Evolutionary conservation across 2,329 filamentous ascomycete species (phyloP), one percentile per base, ranked within the genome.

Genomic region (Chaetomium strumarium): DNA sequence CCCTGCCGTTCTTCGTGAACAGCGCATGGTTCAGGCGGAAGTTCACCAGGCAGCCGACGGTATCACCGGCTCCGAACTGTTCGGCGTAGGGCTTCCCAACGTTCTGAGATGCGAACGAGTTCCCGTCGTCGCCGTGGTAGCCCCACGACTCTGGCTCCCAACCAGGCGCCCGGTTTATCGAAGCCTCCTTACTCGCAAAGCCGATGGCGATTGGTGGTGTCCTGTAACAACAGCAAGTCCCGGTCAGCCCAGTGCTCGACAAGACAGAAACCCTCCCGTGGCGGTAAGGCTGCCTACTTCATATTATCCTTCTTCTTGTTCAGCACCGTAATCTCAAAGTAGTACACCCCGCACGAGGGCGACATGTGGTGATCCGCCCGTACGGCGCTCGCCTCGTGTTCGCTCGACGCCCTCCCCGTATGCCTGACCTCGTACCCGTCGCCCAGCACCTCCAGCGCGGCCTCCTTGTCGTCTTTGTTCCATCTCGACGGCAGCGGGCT

Each of bases 281-380:
- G 49, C 59, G 34, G 20, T 20, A 31, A 31, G 10, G 29, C 24
- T 10, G 76, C 78, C 49, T 71, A 82, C 78, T 82, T 79, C 40
- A 46, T 19, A 20, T 51, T 42, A 10, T 80, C 77, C 57, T 71
- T 70, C 63, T 75, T 78, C 48, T 71, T 74, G 14, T 72, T 70
- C 24, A 78, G 53, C 44, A 83, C 72, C 14, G 70, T 70, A 20
- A 86, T 77, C 66, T 99, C 93, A 65, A 84, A 99, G 68, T 99
- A 99, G 69, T 96, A 99, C 55, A 99, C 85, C 2, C 93, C 93
- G 60, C 88, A 93, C 64, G 95, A 86, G 34, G 83, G 78, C 4
- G 93, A 90, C 83, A 97, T 96, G 45, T 84, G 81, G 66, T 90
- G 77, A 67, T 99, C 87, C 29, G 91, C 82, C 51, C 93, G 83